A percentile compares a stretch with the other conserved stretches of the same genome.
phyloP scores from a whole-genome alignment of 1,284 basidiomycete genomes.

The Pascua guehoae region DNA sequence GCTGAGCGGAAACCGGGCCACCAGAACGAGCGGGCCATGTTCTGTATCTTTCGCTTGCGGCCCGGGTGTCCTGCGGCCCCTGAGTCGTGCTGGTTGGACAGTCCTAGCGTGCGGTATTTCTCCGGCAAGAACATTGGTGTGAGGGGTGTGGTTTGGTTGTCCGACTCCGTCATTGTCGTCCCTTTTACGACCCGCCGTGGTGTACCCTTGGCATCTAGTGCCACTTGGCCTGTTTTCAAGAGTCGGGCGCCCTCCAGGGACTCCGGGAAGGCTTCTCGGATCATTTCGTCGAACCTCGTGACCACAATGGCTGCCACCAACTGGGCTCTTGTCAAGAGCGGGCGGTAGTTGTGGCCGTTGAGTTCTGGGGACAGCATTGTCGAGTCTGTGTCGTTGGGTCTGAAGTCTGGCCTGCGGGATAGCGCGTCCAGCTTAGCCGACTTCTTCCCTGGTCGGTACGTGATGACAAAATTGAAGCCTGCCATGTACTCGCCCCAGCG shows the following conservation, averaged over 20 bases:
- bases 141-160: background rate
- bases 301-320: background rate
- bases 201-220: too few species aligned
- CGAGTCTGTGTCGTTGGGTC: conserved; percentile 39
- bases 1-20: conserved; percentile 27
- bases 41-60: conserved; percentile 40
- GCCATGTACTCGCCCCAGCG: conserved; percentile 48
- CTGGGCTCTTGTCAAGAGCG: background rate
- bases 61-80: conserved; percentile 51
- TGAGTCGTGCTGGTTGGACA: conserved; percentile 26
- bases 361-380: conserved; percentile 41
- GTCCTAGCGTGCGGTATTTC: background rate
- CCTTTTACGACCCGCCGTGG: too few species aligned
- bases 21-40: conserved; percentile 26
- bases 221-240: too few species aligned
- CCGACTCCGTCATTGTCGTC: background rate
- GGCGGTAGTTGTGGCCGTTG: conserved; percentile 52
- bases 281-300: too few species aligned
- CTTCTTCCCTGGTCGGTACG: conserved; percentile 46
- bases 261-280: too few species aligned
- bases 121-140: background rate
- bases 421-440: conserved; percentile 48
- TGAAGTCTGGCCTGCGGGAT: conserved; percentile 36
- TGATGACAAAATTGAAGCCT: conserved; percentile 47
- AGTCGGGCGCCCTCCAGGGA: too few species aligned